These are phyloP conservation scores for Fraxinus angustifolia DNA, from an alignment of 305 asterid species.

Conservation along the genomic window DNA sequence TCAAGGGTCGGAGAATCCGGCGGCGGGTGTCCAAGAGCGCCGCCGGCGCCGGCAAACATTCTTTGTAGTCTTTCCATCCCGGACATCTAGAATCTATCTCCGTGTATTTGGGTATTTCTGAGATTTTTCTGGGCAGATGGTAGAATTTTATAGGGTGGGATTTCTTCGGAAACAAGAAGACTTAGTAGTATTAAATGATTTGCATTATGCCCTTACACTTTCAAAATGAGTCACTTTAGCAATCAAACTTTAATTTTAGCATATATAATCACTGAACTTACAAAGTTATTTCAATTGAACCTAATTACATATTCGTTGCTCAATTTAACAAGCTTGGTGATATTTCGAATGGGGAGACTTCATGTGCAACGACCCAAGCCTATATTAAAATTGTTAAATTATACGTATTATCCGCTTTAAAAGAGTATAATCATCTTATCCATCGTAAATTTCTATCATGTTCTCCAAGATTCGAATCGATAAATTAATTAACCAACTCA, in stretches of 20 bases:
- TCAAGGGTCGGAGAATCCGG: slow-evolving; percentile 92
- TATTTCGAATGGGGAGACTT: neutral
- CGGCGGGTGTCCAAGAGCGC: slow-evolving; percentile 87
- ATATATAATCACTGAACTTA: neutral
- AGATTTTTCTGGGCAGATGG: neutral
- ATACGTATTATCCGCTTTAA: neutral
- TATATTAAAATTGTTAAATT: neutral
- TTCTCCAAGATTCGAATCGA: neutral
- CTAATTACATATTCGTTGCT: neutral
- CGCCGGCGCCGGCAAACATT: slow-evolving; percentile 98
- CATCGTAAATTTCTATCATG: neutral
- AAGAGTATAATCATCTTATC: neutral
- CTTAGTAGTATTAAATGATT: neutral
- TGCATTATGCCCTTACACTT: neutral
- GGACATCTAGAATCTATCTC: slow-evolving; percentile 28
- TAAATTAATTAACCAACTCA: no score
- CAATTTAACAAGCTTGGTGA: neutral
- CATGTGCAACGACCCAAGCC: neutral
- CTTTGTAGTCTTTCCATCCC: slow-evolving; percentile 89
- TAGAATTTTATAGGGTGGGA: neutral
- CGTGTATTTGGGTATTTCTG: neutral
- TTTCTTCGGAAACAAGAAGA: neutral
- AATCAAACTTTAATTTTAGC: neutral
- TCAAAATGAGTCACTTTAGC: neutral
- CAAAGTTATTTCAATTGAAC: neutral